Base-by-base conservation (phyloP, 225 moss, liverwort and hornwort species). In the Marchantia polymorpha region DNA sequence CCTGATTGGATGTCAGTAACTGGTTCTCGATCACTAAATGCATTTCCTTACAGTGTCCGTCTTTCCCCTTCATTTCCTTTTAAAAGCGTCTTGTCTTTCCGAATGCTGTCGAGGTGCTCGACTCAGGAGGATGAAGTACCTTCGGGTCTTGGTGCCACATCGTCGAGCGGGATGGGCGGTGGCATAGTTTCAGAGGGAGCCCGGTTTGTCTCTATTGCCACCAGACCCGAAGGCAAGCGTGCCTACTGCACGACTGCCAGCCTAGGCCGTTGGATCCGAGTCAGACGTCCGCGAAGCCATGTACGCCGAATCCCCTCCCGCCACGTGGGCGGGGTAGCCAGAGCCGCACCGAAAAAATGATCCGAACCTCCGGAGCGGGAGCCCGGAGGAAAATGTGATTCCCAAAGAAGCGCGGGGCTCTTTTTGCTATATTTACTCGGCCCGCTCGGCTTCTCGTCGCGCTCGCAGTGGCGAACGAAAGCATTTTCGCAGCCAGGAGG, bases 401-500 rank as follows among this genome's bases (percentile, higher is more conserved):
- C 67, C 87, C 52, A 15, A 39, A 39, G 39, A 39, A 39, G 39
- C 39, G 39, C n/a, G n/a, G n/a, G n/a, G n/a, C n/a, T n/a, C n/a
- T n/a, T n/a, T n/a, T n/a, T n/a, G n/a, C n/a, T n/a, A n/a, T n/a
- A n/a, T n/a, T n/a, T n/a, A n/a, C n/a, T n/a, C n/a, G n/a, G n/a
- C n/a, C 81, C 94, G 89, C 84, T 91, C 96, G 49, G 90, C 87
- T 77, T 90, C 87, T 75, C 96, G 86, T 74, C 93, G 14, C 85
- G 84, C 79, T 85, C 82, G 70, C 89, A 82, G 65, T 94, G 94
- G 0, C 90, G 87, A 6, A 86, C 90, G 72, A 93, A 97, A 16
- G 93, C 92, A 51, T 59, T 72, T 83, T 93, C 94, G 94, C 97
- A 97, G 23, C 97, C 92, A 5, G 90, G 94, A 52, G 89, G 87